A percentile compares a stretch with the other conserved stretches of the same genome.
Evolutionary conservation across 2,329 filamentous ascomycete species (phyloP).

Genomic region (Coniochaeta sp.): DNA sequence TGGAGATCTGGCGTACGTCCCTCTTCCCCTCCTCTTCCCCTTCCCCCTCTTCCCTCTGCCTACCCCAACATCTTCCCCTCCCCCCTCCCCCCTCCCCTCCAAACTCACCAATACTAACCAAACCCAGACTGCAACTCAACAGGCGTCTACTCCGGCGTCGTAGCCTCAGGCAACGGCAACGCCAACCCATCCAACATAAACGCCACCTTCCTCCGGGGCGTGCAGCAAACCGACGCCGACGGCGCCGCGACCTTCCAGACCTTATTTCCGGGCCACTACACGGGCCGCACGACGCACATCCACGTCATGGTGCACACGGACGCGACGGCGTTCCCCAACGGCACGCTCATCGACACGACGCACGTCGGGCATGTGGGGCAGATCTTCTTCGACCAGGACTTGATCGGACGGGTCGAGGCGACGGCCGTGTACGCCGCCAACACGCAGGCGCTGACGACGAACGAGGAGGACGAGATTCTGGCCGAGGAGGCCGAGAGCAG

Average conservation of each 20-base stretch:
- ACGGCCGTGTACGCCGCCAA: slow-evolving; percentile 39
- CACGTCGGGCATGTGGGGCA: slow-evolving; percentile 54
- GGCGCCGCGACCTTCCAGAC: slow-evolving; percentile 34
- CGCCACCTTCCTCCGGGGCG: slow-evolving; percentile 32
- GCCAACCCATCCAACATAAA: slow-evolving; percentile 29
- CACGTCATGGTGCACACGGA: slow-evolving; percentile 39
- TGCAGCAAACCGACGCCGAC: slow-evolving; percentile 31
- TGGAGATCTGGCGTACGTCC: slow-evolving; percentile 37
- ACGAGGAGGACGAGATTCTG: slow-evolving; percentile 21
- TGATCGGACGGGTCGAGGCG: slow-evolving; percentile 43
- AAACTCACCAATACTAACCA: too few relatives aligned
- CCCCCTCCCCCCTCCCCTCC: too few relatives aligned
- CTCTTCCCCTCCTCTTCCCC: not conserved
- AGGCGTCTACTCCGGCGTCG: slow-evolving; percentile 34
- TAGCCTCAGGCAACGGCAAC: slow-evolving; percentile 31
- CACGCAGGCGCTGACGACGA: slow-evolving; percentile 33
- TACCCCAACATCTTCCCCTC: too few relatives aligned
- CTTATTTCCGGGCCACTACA: slow-evolving; percentile 38
- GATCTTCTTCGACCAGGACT: slow-evolving; percentile 55
- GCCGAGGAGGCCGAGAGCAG: slow-evolving; percentile 16
- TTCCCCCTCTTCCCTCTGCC: not conserved
- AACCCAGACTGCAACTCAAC: not conserved
- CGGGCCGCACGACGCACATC: slow-evolving; percentile 37
- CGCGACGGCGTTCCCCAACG: slow-evolving; percentile 27
- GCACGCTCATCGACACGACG: slow-evolving; percentile 40